These are phyloP conservation scores for Phytopythium aichiense DNA, from an alignment of 352 stramenopile species.

Conservation along the genomic window DNA sequence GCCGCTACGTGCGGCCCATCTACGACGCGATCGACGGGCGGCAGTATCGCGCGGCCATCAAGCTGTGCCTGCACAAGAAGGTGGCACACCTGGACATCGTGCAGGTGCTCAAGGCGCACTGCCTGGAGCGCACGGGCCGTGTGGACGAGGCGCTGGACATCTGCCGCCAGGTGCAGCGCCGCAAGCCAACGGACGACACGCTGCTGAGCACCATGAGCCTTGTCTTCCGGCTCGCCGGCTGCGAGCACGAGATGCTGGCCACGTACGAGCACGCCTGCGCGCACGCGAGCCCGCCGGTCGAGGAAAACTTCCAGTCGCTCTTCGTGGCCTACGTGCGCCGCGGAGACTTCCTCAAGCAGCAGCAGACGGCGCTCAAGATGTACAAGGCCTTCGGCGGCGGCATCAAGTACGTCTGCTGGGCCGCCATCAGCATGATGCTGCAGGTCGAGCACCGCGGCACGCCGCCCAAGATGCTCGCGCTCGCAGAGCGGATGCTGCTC, in stretches of 20 bases:
- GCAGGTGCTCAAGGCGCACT: conserved; percentile 83
- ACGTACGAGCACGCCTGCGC: conserved; percentile 71
- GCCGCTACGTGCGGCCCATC: conserved; percentile 77
- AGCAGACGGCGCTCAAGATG: conserved; percentile 86
- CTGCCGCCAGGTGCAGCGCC: conserved; percentile 53
- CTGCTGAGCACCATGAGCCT: conserved; percentile 83
- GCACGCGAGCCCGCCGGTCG: conserved; percentile 37
- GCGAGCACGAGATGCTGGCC: conserved; percentile 75
- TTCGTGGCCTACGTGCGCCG: conserved; percentile 66
- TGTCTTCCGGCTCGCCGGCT: conserved; percentile 70
- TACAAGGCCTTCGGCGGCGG: conserved; percentile 65
- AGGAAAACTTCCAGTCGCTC: conserved; percentile 70
- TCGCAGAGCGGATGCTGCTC: conserved; percentile 79
- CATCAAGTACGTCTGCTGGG: conserved; percentile 81
- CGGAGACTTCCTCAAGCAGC: conserved; percentile 78
- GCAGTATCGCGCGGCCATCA: conserved; percentile 82
- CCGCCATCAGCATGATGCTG: conserved; percentile 77
- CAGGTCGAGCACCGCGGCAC: conserved; percentile 67
- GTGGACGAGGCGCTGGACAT: conserved; percentile 71
- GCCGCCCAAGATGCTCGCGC: conserved; percentile 64
- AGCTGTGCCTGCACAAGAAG: conserved; percentile 79
- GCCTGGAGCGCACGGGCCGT: conserved; percentile 69
- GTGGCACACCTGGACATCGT: conserved; percentile 74
- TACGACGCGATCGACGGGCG: conserved; percentile 81
- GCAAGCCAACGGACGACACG: conserved; percentile 74